Evolutionary conservation across 2,329 filamentous ascomycete species (phyloP), one percentile per base, ranked within the genome.

Genomic region (Madurella fahalii): DNA sequence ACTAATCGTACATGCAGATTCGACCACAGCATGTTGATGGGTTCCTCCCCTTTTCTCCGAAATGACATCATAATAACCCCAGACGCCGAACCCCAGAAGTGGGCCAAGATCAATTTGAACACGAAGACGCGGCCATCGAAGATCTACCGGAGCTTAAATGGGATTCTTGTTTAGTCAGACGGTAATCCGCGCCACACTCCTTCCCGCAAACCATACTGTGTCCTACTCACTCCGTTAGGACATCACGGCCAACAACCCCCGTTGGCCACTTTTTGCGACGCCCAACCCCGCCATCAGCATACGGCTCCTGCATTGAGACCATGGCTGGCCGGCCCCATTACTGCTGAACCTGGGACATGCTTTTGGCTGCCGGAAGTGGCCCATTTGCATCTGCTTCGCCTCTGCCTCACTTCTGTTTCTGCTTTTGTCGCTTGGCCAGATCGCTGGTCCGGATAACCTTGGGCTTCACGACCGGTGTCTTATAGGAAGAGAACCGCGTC

Each of bases 391-490:
- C 20, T 9, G 31, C 17, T 40, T 40, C n/a, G 13, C 42, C 12
- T 34, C 37, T 46, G 32, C 44, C 40, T 59, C 54, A 63, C 52
- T 62, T 64, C 37, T 62, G 53, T 40, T 61, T 62, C 54, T 50
- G 58, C 48, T 57, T 73, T 47, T 72, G 67, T 57, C 67, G 70
- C 65, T 77, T 77, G 42, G 71, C 74, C 30, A 80, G 63, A 40
- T 81, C 77, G 64, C 77, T 80, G 0, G 77, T 77, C 54, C 74
- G 73, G 59, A 80, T 77, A 25, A 80, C 59, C 64, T 74, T 80
- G 44, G 77, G 74, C 45, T 49, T 67, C 48, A 43, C 58, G n/a
- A 54, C 58, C 7, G 72, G 72, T 12, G 73, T 61, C 59, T 68
- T 67, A 63, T 81, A 84, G 0, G 73, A 67, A 2, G 54, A 64